Evolutionary conservation across 805 yeast species (phyloP).

Genomic region (Candida sphagnicola): DNA sequence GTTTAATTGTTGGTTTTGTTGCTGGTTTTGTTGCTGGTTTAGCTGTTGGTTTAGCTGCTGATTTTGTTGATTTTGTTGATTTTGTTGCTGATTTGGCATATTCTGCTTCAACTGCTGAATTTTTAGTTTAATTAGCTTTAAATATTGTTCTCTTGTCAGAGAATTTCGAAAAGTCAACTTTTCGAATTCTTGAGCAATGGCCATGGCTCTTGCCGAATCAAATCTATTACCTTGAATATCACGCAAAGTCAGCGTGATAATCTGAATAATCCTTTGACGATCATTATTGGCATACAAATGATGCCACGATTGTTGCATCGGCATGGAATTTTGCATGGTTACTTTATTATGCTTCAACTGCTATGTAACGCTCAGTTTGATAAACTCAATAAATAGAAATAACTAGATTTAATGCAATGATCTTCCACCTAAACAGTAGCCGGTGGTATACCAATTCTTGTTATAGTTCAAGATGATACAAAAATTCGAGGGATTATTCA

Average conservation of each 20-base stretch:
- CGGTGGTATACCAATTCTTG: no score
- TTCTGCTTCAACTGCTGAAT: slow-evolving; percentile 25
- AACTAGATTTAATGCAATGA: neutral
- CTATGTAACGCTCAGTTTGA: no score
- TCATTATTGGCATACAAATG: slow-evolving; percentile 25
- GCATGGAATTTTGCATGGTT: slow-evolving; percentile 3
- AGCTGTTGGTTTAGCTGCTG: slow-evolving; percentile 13
- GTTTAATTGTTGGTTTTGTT: slow-evolving; percentile 9
- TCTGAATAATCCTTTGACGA: slow-evolving; percentile 38
- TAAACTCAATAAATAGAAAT: neutral
- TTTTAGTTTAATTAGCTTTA: slow-evolving; percentile 37
- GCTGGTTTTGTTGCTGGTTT: slow-evolving; percentile 16
- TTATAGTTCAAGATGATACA: no score
- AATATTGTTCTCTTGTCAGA: slow-evolving; percentile 54
- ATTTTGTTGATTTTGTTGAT: slow-evolving; percentile 18
- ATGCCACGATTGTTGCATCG: slow-evolving; percentile 18
- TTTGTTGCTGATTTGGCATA: slow-evolving; percentile 10
- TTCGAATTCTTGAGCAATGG: slow-evolving; percentile 68
- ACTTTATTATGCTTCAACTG: no score
- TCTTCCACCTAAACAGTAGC: no score
- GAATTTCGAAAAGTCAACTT: slow-evolving; percentile 59
- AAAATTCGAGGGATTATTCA: no score
- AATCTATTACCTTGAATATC: slow-evolving; percentile 32
- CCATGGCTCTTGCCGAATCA: slow-evolving; percentile 32
- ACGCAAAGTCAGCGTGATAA: slow-evolving; percentile 32